phyloP scores from a whole-genome alignment of 1,284 basidiomycete species.

The Ustilago cynodontis region DNA sequence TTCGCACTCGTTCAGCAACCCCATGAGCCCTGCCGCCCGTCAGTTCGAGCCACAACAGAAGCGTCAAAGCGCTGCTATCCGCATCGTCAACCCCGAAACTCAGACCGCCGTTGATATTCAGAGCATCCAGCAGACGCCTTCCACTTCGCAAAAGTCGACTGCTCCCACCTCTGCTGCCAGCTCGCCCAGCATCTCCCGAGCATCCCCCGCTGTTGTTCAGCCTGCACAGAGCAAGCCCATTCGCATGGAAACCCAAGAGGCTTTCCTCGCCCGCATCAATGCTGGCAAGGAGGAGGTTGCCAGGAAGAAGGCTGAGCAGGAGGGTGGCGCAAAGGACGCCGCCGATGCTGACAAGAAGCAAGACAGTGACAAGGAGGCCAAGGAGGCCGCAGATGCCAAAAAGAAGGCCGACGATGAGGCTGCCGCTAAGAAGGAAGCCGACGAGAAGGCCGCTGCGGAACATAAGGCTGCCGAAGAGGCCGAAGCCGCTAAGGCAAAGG shows the following conservation, averaged over 20 bases:
- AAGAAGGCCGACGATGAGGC: conserved; percentile 50
- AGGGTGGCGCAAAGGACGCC: conserved; percentile 42
- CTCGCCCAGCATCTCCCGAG: conserved; percentile 40
- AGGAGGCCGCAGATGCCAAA: conserved; percentile 39
- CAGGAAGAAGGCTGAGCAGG: conserved; percentile 56
- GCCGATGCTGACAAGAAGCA: conserved; percentile 48
- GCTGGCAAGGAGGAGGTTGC: conserved; percentile 55
- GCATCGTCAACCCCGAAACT: conserved; percentile 69
- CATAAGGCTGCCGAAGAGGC: conserved; percentile 46
- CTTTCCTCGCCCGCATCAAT: conserved; percentile 61
- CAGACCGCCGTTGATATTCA: conserved; percentile 64
- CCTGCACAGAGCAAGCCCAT: conserved; percentile 55
- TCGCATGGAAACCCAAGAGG: conserved; percentile 62
- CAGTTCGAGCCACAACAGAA: conserved; percentile 68
- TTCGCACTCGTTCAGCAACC: conserved; percentile 61
- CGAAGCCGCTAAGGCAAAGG: conserved; percentile 37
- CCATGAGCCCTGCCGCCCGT: conserved; percentile 68
- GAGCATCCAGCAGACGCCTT: conserved; percentile 50
- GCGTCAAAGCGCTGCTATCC: conserved; percentile 66
- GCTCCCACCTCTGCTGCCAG: conserved; percentile 34
- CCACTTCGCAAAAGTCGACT: conserved; percentile 28
- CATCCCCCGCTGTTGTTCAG: conserved; percentile 33
- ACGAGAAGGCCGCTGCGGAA: conserved; percentile 45
- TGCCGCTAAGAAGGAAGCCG: conserved; percentile 43
- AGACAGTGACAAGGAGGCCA: conserved; percentile 36